phyloP scores from a whole-genome alignment of 306 rosid genomes.

The Adenanthera pavonina region DNA sequence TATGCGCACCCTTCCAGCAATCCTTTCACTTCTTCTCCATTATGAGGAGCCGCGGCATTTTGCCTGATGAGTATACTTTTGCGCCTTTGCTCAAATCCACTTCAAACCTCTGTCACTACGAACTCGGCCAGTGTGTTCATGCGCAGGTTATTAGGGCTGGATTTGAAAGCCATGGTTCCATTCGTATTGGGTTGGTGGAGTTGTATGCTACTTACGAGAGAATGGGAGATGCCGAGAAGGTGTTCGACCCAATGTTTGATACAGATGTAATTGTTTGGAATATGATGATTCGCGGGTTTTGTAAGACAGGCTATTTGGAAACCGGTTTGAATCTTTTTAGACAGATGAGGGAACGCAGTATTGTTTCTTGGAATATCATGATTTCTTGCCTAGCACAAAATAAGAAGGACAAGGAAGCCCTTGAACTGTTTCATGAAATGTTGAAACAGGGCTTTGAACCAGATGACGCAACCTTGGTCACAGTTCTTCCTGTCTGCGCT shows the following conservation, averaged over 20 bases:
- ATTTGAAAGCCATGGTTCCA: slow-evolving; percentile 47
- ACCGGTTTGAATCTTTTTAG: slow-evolving; percentile 59
- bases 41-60: slow-evolving; percentile 52
- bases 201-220: slow-evolving; percentile 51
- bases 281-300: slow-evolving; percentile 76
- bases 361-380: slow-evolving; percentile 82
- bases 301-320: slow-evolving; percentile 58
- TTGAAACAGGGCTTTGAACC: slow-evolving; percentile 58
- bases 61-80: slow-evolving; percentile 66
- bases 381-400: slow-evolving; percentile 61
- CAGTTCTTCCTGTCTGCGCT: slow-evolving; percentile 73
- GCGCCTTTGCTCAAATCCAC: slow-evolving; percentile 69
- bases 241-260: slow-evolving; percentile 68
- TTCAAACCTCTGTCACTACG: slow-evolving; percentile 51
- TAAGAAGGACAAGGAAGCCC: slow-evolving; percentile 57
- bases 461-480: slow-evolving; percentile 75
- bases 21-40: slow-evolving; percentile 55
- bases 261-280: slow-evolving; percentile 72
- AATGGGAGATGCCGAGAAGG: slow-evolving; percentile 60
- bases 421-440: slow-evolving; percentile 69
- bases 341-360: slow-evolving; percentile 62
- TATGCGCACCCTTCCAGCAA: slow-evolving; percentile 55
- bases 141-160: slow-evolving; percentile 53
- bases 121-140: slow-evolving; percentile 59
- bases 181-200: slow-evolving; percentile 63